phyloP scores from a whole-genome alignment of 371 early-diverging fungal genomes.

The Fennellomyces sp. region DNA sequence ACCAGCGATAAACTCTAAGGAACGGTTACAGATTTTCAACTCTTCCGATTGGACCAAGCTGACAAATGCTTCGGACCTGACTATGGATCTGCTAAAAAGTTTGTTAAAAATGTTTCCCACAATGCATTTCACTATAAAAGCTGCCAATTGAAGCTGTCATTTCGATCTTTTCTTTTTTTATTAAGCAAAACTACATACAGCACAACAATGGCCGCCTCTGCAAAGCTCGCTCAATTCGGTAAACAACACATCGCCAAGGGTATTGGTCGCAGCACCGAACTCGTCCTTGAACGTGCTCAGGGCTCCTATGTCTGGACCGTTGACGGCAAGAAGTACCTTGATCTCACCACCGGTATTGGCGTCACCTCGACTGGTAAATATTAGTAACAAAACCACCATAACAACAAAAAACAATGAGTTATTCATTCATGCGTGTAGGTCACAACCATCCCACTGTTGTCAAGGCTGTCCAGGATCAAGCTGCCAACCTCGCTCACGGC shows the following conservation, averaged over 20 bases:
- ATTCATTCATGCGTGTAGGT: constrained; percentile 24
- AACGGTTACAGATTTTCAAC: too few species aligned
- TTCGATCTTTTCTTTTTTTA: constrained; percentile 2
- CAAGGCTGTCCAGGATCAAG: constrained; percentile 64
- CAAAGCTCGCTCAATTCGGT: constrained; percentile 51
- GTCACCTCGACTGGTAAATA: constrained; percentile 56
- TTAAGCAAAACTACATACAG: too few species aligned
- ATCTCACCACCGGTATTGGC: constrained; percentile 58
- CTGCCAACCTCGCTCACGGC: constrained; percentile 51
- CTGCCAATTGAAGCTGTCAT: neutral
- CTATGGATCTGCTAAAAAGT: neutral
- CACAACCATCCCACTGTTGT: constrained; percentile 62
- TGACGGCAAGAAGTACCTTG: constrained; percentile 58
- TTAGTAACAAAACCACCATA: neutral
- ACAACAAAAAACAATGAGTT: neutral
- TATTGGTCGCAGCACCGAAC: constrained; percentile 52
- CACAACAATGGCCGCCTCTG: constrained; percentile 25
- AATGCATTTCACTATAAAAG: constrained; percentile 10
- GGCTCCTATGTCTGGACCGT: constrained; percentile 51
- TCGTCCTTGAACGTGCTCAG: constrained; percentile 51
- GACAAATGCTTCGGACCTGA: constrained; percentile 2
- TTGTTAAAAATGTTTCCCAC: neutral
- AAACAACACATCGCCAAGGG: constrained; percentile 51
- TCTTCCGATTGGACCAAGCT: constrained; percentile 13
- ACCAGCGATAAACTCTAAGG: too few species aligned